phyloP scores from a whole-genome alignment of 2,329 filamentous ascomycete species.

The Pseudogymnoascus sp. region DNA sequence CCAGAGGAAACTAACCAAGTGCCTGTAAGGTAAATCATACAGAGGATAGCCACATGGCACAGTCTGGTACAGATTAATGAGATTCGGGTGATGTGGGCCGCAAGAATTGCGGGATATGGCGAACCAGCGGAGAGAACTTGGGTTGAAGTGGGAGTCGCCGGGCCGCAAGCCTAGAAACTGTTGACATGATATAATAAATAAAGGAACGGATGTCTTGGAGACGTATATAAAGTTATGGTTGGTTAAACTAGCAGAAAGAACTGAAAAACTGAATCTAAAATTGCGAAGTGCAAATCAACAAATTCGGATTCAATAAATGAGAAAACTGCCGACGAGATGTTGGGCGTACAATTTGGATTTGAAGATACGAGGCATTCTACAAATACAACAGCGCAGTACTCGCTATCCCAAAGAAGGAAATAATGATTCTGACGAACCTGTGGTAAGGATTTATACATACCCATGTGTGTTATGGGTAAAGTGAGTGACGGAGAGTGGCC shows the following conservation, averaged over 20 bases:
- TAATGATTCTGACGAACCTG: background rate
- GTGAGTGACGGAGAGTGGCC: background rate
- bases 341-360: background rate
- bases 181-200: background rate
- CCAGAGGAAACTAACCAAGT: background rate
- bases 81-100: background rate
- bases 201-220: background rate
- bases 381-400: no score
- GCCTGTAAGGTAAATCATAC: background rate
- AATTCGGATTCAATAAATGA: background rate
- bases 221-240: background rate
- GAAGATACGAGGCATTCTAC: background rate
- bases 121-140: background rate
- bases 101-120: constrained; percentile 3
- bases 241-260: background rate
- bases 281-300: background rate
- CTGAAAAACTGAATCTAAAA: background rate
- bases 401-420: background rate
- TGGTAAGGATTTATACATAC: background rate
- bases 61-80: background rate
- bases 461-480: background rate
- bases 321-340: background rate
- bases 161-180: background rate
- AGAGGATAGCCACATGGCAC: background rate
- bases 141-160: background rate